A percentile compares a stretch with the other conserved stretches of the same genome.
phyloP scores from a whole-genome alignment of 2,329 filamentous ascomycete genomes.

The Zymoseptoria ardabiliae region DNA sequence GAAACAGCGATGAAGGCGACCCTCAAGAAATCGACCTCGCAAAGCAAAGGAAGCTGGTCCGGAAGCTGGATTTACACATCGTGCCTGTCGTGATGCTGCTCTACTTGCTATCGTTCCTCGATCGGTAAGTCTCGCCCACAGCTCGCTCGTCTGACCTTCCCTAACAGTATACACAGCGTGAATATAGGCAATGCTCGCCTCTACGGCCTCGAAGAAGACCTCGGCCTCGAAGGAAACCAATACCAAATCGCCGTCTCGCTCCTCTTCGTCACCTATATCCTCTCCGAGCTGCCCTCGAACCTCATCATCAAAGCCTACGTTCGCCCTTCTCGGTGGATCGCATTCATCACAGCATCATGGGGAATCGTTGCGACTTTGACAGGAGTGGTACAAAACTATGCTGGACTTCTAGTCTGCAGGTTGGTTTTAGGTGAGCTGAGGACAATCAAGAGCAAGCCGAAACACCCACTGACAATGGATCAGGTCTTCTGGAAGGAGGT shows the following conservation, averaged over 20 bases:
- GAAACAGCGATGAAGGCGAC: conserved; percentile 1
- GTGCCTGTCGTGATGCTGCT: conserved; percentile 61
- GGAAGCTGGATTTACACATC: conserved; percentile 58
- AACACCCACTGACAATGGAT: neutral
- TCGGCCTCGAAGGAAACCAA: conserved; percentile 54
- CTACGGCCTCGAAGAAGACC: conserved; percentile 56
- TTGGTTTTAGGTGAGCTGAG: conserved; percentile 48
- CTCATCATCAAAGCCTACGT: conserved; percentile 40
- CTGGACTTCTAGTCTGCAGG: conserved; percentile 59
- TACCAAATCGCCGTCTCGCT: conserved; percentile 52
- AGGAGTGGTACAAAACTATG: conserved; percentile 60
- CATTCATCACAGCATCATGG: conserved; percentile 55
- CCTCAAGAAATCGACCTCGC: conserved; percentile 28
- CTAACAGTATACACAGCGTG: conserved; percentile 9
- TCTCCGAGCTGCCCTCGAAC: conserved; percentile 40
- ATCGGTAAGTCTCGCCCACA: conserved; percentile 45
- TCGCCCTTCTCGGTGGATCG: conserved; percentile 35
- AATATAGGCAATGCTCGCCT: conserved; percentile 54
- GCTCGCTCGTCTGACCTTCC: neutral
- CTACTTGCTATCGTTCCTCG: conserved; percentile 70
- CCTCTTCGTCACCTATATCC: conserved; percentile 41
- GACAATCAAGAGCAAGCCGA: neutral
- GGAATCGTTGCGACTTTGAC: conserved; percentile 61
- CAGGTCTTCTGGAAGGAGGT: conserved; percentile 57
- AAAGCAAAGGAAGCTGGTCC: conserved; percentile 50